A percentile compares a stretch with the other conserved stretches of the same genome.
These are phyloP conservation scores for Gaeumannomyces sp. DNA, from an alignment of 2,329 filamentous ascomycete species.

Conservation along the genomic window DNA sequence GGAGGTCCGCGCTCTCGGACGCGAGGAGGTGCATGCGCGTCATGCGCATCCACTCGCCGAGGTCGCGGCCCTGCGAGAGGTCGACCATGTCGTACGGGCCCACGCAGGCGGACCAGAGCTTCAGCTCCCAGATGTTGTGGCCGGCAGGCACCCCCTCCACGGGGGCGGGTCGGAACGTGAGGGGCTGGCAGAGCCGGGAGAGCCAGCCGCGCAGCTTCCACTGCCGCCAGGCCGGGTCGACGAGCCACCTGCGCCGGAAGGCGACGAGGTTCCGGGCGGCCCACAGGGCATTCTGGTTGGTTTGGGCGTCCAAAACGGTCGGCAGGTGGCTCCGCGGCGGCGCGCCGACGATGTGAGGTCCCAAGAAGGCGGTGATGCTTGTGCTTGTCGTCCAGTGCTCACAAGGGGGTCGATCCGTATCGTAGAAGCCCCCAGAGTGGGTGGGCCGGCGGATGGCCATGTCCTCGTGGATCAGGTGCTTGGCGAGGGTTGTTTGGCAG, in stretches of 20 bases:
- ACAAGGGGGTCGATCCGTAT: neutral
- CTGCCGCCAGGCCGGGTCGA: neutral
- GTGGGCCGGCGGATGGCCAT: neutral
- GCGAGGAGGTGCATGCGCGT: neutral
- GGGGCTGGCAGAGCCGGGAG: neutral
- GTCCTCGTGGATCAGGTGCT: neutral
- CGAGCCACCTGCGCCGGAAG: conserved; percentile 2
- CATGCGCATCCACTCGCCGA: neutral
- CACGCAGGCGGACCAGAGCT: neutral
- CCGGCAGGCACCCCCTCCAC: neutral
- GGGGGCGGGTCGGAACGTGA: neutral
- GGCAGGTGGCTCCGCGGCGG: neutral
- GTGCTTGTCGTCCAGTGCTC: neutral
- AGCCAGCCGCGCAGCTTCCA: neutral
- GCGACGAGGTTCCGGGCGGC: neutral
- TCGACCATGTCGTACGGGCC: neutral
- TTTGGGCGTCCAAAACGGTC: neutral
- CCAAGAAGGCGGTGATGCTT: neutral
- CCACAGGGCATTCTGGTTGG: neutral
- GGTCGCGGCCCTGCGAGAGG: neutral
- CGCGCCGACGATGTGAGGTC: neutral
- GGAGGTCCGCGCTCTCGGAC: neutral
- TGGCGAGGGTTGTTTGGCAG: neutral
- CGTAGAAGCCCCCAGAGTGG: neutral
- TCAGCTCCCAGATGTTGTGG: conserved; percentile 1